These are phyloP conservation scores for Blumeriella jaapii DNA, from an alignment of 2,329 filamentous ascomycete genomes.

Conservation along the genomic window DNA sequence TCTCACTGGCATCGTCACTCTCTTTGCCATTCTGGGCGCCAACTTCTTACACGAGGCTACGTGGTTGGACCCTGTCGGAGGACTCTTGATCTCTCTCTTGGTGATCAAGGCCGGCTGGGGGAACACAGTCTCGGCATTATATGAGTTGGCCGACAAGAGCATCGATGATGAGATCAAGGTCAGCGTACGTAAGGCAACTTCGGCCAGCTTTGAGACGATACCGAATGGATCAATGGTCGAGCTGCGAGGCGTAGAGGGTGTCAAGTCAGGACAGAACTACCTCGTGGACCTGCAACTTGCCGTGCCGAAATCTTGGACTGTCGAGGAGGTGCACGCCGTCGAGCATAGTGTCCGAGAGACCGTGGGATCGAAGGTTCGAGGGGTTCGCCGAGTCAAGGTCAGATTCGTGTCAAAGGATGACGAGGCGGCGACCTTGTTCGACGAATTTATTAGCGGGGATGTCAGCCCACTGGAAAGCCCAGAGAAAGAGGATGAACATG, in stretches of 20 bases:
- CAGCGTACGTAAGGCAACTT: conserved; percentile 55
- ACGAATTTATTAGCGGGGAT: conserved; percentile 67
- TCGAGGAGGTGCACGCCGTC: conserved; percentile 56
- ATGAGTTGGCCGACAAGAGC: conserved; percentile 82
- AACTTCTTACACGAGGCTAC: conserved; percentile 76
- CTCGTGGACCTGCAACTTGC: conserved; percentile 81
- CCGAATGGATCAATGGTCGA: conserved; percentile 48
- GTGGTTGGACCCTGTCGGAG: conserved; percentile 91
- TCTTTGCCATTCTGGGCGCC: conserved; percentile 78
- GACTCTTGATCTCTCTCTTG: conserved; percentile 83
- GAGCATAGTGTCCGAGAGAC: conserved; percentile 63
- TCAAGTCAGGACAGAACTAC: conserved; percentile 96
- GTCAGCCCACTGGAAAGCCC: conserved; percentile 45
- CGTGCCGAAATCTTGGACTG: conserved; percentile 64
- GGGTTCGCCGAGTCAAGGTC: conserved; percentile 72
- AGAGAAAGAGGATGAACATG: conserved; percentile 44
- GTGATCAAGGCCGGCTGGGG: conserved; percentile 82
- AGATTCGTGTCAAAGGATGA: conserved; percentile 67
- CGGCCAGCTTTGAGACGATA: conserved; percentile 44
- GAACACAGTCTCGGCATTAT: conserved; percentile 71
- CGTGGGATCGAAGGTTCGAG: conserved; percentile 67
- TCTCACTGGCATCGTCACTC: conserved; percentile 84
- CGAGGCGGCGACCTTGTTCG: conserved; percentile 46
- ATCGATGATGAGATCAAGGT: conserved; percentile 75
- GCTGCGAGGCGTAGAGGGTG: conserved; percentile 68